Evolutionary conservation across 1,284 basidiomycete species (phyloP).

Genomic region (Mycena sp.): DNA sequence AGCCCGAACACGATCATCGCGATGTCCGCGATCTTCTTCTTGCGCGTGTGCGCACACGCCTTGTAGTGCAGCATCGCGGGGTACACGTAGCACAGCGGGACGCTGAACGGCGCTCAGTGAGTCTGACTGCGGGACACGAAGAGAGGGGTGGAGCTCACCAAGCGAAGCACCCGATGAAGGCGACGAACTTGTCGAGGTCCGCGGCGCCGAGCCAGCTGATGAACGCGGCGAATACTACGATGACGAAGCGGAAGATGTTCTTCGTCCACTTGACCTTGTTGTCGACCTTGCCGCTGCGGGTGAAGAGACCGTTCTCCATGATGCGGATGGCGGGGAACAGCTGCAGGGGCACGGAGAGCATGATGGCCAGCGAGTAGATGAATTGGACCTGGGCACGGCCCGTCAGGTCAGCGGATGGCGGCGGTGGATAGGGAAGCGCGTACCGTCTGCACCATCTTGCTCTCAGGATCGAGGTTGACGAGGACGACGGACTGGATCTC

Average conservation of each 20-base stretch:
- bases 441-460: constrained; percentile 90
- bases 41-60: constrained; percentile 82
- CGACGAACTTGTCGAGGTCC: constrained; percentile 97
- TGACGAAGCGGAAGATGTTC: constrained; percentile 86
- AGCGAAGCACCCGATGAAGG: constrained; percentile 93
- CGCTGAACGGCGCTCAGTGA: constrained; percentile 53
- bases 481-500: constrained; percentile 94
- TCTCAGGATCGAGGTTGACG: constrained; percentile 89
- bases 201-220: constrained; percentile 81
- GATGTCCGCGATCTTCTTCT: constrained; percentile 80
- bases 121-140: constrained; percentile 2
- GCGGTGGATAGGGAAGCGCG: constrained; percentile 25
- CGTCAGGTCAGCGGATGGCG: neutral
- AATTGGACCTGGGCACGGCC: constrained; percentile 73
- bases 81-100: constrained; percentile 95
- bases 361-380: constrained; percentile 91
- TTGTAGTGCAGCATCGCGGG: constrained; percentile 95
- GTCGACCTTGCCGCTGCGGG: constrained; percentile 84
- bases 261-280: constrained; percentile 87
- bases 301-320: constrained; percentile 97
- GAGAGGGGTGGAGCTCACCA: constrained; percentile 68
- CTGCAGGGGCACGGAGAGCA: constrained; percentile 94
- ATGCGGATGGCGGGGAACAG: constrained; percentile 98
- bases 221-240: constrained; percentile 80
- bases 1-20: constrained; percentile 86